Percentiles rank a stretch among this genome's conserved stretches.
phyloP scores from a whole-genome alignment of 306 rosid genomes.

The Abrus precatorius region DNA sequence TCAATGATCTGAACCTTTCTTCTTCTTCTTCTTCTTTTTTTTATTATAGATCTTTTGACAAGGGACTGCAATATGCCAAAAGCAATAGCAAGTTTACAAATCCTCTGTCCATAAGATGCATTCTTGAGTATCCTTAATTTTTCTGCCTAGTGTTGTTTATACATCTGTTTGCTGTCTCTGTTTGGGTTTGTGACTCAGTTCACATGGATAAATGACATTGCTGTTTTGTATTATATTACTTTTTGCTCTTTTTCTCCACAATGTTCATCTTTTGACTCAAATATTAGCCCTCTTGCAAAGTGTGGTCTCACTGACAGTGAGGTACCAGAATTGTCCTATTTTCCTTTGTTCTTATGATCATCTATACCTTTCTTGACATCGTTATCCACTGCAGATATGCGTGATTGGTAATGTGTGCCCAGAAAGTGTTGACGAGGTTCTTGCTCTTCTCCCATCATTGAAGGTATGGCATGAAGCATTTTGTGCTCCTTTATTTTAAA shows the following conservation, averaged over 20 bases:
- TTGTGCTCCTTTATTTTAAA: conserved; percentile 6
- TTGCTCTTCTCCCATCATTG: conserved; percentile 83
- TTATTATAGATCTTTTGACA: conserved; percentile 73
- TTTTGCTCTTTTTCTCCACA: conserved; percentile 7
- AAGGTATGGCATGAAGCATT: conserved; percentile 64
- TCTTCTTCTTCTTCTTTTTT: conserved; percentile 33
- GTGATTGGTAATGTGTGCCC: conserved; percentile 88
- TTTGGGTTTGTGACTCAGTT: neutral
- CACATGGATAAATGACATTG: conserved; percentile 18
- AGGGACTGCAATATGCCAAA: conserved; percentile 82
- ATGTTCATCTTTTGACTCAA: conserved; percentile 73
- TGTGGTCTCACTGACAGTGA: conserved; percentile 73
- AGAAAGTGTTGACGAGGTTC: conserved; percentile 75
- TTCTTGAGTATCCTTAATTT: conserved; percentile 84
- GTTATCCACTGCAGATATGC: conserved; percentile 70
- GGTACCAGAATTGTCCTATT: conserved; percentile 60
- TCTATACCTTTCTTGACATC: conserved; percentile 42
- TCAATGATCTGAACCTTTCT: conserved; percentile 28
- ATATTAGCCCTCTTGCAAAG: conserved; percentile 63
- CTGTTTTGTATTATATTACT: conserved; percentile 20
- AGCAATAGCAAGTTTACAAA: conserved; percentile 57
- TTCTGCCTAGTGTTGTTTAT: neutral
- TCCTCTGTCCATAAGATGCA: conserved; percentile 60
- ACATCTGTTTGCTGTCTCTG: conserved; percentile 7
- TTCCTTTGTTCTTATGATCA: conserved; percentile 35